These are phyloP conservation scores for Cymodocea nodosa DNA, from an alignment of 116 monocot genomes.

Conservation along the genomic window DNA sequence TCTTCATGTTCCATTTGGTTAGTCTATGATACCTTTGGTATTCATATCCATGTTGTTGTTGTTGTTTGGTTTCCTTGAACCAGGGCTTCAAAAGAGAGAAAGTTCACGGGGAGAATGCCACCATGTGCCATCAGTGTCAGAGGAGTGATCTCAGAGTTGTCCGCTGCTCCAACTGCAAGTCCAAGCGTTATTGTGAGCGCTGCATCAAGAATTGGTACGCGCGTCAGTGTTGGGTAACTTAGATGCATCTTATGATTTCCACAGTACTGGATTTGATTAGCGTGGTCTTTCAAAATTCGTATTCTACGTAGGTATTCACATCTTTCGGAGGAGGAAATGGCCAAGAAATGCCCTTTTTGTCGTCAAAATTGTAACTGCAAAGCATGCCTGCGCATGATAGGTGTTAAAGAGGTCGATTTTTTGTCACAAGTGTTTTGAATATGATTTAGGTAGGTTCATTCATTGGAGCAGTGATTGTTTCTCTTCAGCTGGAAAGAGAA, in stretches of 20 bases:
- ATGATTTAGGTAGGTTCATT: neutral
- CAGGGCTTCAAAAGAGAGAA: neutral
- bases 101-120: conserved; percentile 29
- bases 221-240: too few species aligned
- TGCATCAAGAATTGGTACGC: conserved; percentile 55
- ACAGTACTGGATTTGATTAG: neutral
- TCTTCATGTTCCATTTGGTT: too few species aligned
- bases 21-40: too few species aligned
- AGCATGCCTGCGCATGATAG: conserved; percentile 50
- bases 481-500: conserved; percentile 15
- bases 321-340: conserved; percentile 35
- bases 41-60: too few species aligned
- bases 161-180: conserved; percentile 34
- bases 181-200: conserved; percentile 41
- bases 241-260: too few species aligned
- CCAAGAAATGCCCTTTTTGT: conserved; percentile 49
- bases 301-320: conserved; percentile 43
- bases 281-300: neutral
- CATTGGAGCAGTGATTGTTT: neutral
- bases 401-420: conserved; percentile 24
- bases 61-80: too few species aligned
- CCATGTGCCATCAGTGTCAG: conserved; percentile 85
- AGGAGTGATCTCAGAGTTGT: conserved; percentile 60
- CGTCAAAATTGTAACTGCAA: conserved; percentile 70
- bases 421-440: neutral